phyloP scores from a whole-genome alignment of 306 rosid species.

The Calophaca sinica region DNA sequence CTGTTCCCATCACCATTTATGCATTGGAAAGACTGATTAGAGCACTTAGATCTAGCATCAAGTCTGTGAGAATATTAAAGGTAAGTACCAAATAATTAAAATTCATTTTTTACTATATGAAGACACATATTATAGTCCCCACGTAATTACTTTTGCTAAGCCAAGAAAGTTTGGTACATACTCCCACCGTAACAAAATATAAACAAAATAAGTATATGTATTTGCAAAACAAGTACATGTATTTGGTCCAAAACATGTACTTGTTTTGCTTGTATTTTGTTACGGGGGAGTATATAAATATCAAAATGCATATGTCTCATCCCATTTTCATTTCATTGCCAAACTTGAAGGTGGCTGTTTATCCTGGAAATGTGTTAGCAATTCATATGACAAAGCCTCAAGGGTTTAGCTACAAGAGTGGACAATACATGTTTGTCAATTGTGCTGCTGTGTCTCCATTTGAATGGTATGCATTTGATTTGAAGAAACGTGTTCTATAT shows the following conservation, averaged over 20 bases:
- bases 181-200: too few species aligned
- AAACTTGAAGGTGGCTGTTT: constrained; percentile 64
- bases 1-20: constrained; percentile 60
- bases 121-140: neutral
- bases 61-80: constrained; percentile 55
- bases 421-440: constrained; percentile 71
- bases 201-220: too few species aligned
- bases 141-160: too few species aligned
- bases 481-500: constrained; percentile 34
- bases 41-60: constrained; percentile 61
- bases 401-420: constrained; percentile 66
- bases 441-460: constrained; percentile 69
- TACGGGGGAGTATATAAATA: neutral
- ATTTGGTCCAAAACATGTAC: too few species aligned
- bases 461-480: constrained; percentile 58
- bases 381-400: constrained; percentile 71
- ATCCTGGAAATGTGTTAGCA: constrained; percentile 70
- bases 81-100: constrained; percentile 38
- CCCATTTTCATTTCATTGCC: constrained; percentile 37
- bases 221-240: too few species aligned
- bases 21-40: constrained; percentile 53
- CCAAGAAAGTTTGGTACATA: too few species aligned
- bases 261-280: too few species aligned
- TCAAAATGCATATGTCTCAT: constrained; percentile 12
- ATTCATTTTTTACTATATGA: constrained; percentile 1